These are phyloP conservation scores for Dothidotthia symphoricarpi DNA, from an alignment of 2,329 filamentous ascomycete species.

Conservation along the genomic window DNA sequence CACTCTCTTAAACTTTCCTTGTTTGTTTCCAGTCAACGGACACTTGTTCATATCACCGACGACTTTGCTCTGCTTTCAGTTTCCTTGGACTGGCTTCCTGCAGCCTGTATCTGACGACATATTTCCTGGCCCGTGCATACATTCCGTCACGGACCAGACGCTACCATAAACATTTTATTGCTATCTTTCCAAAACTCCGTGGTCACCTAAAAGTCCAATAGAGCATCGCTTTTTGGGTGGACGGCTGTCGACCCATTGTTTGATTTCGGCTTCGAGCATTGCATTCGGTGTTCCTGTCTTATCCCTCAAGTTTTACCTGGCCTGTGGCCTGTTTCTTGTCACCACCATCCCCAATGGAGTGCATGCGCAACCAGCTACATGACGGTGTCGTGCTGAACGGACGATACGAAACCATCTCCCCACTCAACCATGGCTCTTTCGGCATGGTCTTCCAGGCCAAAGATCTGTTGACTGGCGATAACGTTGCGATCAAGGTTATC, in stretches of 20 bases:
- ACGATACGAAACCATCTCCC: constrained; percentile 86
- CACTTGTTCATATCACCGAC: constrained; percentile 43
- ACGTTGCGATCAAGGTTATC: constrained; percentile 94
- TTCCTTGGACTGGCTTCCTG: constrained; percentile 27
- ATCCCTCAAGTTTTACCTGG: constrained; percentile 38
- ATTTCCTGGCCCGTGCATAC: constrained; percentile 15
- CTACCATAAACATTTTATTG: constrained; percentile 36
- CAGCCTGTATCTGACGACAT: constrained; percentile 34
- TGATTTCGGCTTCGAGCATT: constrained; percentile 32
- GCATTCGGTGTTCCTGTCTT: constrained; percentile 22
- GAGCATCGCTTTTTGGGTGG: constrained; percentile 38
- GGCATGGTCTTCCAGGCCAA: constrained; percentile 96
- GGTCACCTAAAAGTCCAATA: constrained; percentile 40
- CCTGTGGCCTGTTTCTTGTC: constrained; percentile 19
- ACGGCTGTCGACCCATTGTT: constrained; percentile 36
- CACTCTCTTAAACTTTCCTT: constrained; percentile 47
- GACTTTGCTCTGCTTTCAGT: constrained; percentile 30
- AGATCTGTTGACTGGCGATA: constrained; percentile 71
- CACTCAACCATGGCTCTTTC: constrained; percentile 97
- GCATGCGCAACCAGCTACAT: constrained; percentile 78
- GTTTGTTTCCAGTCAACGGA: constrained; percentile 40
- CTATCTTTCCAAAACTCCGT: constrained; percentile 33
- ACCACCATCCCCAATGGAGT: constrained; percentile 63
- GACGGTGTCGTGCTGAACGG: constrained; percentile 78
- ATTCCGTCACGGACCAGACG: constrained; percentile 20